phyloP scores from a whole-genome alignment of 805 yeast species.

The Ogataea glucozyma region DNA sequence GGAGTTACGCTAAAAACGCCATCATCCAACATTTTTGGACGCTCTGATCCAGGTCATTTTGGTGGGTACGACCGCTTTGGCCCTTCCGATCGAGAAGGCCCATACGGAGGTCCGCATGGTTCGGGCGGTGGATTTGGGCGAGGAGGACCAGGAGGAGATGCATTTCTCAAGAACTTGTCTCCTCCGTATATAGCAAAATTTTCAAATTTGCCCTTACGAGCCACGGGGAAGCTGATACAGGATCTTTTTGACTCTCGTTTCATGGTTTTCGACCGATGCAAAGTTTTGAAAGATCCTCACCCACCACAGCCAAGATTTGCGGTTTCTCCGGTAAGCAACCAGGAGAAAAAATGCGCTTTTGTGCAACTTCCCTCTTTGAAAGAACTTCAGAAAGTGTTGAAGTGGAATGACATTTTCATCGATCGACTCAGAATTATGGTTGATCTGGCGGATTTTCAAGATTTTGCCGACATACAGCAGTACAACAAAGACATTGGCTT shows the following conservation, averaged over 20 bases:
- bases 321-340: conserved; percentile 41
- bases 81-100: conserved; percentile 6
- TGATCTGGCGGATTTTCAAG: conserved; percentile 39
- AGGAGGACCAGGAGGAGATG: conserved; percentile 20
- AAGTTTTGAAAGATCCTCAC: conserved; percentile 46
- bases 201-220: conserved; percentile 56
- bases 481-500: conserved; percentile 31
- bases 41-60: conserved; percentile 7
- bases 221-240: conserved; percentile 50
- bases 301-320: conserved; percentile 38
- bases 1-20: conserved; percentile 42
- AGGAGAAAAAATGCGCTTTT: conserved; percentile 59
- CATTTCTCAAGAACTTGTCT: conserved; percentile 17
- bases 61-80: conserved; percentile 13
- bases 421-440: conserved; percentile 39
- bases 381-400: conserved; percentile 58
- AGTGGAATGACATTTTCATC: conserved; percentile 56
- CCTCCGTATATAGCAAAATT: conserved; percentile 72
- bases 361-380: conserved; percentile 54
- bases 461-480: conserved; percentile 38
- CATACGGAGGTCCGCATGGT: conserved; percentile 9
- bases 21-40: conserved; percentile 9
- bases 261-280: conserved; percentile 57
- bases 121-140: conserved; percentile 12
- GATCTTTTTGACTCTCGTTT: conserved; percentile 66